Evolutionary conservation across 768 basidiomycete species (phyloP).

Genomic region (Hericium rajendrae): DNA sequence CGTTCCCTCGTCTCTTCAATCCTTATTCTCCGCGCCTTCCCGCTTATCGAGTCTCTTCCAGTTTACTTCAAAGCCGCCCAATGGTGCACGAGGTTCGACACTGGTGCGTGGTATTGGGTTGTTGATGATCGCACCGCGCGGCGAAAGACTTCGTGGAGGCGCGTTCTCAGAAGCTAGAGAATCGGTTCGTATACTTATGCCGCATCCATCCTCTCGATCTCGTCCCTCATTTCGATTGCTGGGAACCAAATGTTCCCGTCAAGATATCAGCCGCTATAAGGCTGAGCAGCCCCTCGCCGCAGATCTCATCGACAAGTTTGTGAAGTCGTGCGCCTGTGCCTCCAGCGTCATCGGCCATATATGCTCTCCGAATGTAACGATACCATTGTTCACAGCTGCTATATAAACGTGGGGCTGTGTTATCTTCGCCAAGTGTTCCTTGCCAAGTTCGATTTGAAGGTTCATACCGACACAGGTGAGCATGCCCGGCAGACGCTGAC

Average conservation of each 20-base stretch:
- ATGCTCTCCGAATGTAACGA: neutral
- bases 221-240: neutral
- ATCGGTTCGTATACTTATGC: conserved; percentile 45
- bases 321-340: conserved; percentile 49
- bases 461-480: conserved; percentile 60
- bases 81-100: neutral
- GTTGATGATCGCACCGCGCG: conserved; percentile 28
- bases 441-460: conserved; percentile 66
- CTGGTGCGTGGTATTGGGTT: neutral
- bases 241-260: conserved; percentile 37
- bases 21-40: neutral
- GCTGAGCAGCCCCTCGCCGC: conserved; percentile 59
- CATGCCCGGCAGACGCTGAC: neutral
- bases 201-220: neutral
- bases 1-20: neutral
- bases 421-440: conserved; percentile 82
- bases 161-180: conserved; percentile 87
- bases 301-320: conserved; percentile 69
- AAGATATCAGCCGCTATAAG: conserved; percentile 77
- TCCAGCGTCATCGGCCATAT: neutral
- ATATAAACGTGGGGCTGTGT: conserved; percentile 75
- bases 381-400: conserved; percentile 26
- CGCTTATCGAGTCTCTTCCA: neutral
- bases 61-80: neutral
- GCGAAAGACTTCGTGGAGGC: conserved; percentile 83